Percentiles rank a stretch among this genome's conserved stretches.
These are phyloP conservation scores for Podila clonocystis DNA, from an alignment of 192 early-diverging fungal genomes.

Conservation along the genomic window DNA sequence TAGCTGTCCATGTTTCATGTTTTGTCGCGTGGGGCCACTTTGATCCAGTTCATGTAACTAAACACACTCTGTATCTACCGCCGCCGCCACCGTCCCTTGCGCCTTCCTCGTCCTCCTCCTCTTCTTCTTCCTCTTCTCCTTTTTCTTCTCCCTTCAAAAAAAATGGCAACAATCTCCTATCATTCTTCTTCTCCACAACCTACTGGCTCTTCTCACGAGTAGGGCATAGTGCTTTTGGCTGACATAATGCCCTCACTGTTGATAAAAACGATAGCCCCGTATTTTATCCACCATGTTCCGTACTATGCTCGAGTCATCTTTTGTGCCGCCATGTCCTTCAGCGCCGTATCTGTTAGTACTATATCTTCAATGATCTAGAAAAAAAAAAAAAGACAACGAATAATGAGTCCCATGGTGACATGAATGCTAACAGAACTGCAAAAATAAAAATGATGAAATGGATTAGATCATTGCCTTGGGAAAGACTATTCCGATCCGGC, in stretches of 20 bases:
- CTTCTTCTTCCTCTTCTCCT: background rate
- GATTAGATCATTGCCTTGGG: conserved; percentile 40
- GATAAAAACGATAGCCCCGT: conserved; percentile 54
- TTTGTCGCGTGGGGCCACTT: too few species aligned
- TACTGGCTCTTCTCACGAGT: background rate
- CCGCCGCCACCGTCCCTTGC: background rate
- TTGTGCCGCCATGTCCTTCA: conserved; percentile 29
- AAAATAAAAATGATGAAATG: background rate
- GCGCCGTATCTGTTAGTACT: conserved; percentile 28
- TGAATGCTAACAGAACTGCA: background rate
- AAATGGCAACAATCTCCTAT: too few species aligned
- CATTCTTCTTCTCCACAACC: background rate
- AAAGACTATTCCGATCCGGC: conserved; percentile 11
- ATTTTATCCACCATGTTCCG: conserved; percentile 44
- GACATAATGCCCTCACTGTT: conserved; percentile 53
- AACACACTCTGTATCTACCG: background rate
- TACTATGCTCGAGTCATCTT: conserved; percentile 20
- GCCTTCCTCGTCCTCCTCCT: background rate
- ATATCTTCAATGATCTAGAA: too few species aligned
- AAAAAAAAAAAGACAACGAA: too few species aligned
- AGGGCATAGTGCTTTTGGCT: conserved; percentile 55
- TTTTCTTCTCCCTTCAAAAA: too few species aligned
- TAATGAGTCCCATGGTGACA: background rate
- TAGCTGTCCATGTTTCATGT: too few species aligned
- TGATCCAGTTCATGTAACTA: too few species aligned